These are phyloP conservation scores for Xylariaceae sp. DNA, from an alignment of 2,329 filamentous ascomycete genomes.

Conservation along the genomic window DNA sequence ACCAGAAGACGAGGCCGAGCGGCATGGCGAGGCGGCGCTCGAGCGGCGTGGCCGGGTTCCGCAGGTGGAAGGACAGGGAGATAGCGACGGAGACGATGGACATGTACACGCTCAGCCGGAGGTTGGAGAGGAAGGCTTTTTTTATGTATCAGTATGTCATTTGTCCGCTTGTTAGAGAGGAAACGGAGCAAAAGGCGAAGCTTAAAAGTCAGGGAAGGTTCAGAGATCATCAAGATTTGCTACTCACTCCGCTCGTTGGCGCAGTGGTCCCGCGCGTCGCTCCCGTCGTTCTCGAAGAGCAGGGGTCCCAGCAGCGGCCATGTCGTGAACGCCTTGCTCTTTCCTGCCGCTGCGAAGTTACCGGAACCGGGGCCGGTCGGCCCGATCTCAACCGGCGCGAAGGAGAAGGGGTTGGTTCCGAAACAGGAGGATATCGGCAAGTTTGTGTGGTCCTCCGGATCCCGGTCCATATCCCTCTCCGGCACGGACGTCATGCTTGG, in stretches of 20 bases:
- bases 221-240: neutral
- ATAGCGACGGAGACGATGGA: conserved; percentile 85
- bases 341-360: too few species aligned
- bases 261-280: conserved; percentile 72
- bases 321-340: conserved; percentile 48
- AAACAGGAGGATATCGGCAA: conserved; percentile 35
- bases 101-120: conserved; percentile 86
- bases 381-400: conserved; percentile 34
- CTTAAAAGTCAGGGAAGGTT: neutral
- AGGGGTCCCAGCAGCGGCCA: conserved; percentile 62
- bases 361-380: conserved; percentile 27
- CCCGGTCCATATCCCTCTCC: too few species aligned
- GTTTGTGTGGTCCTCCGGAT: conserved; percentile 30
- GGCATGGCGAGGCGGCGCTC: conserved; percentile 77
- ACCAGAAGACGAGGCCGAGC: conserved; percentile 84
- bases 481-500: too few species aligned
- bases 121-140: conserved; percentile 77
- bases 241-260: conserved; percentile 66
- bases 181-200: neutral
- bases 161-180: neutral
- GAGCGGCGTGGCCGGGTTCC: conserved; percentile 59
- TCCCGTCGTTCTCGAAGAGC: conserved; percentile 68
- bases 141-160: conserved; percentile 1
- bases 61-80: conserved; percentile 87
- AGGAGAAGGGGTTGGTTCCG: conserved; percentile 29